phyloP scores from a whole-genome alignment of 495 filamentous ascomycete species.

The Penicillium silybi region DNA sequence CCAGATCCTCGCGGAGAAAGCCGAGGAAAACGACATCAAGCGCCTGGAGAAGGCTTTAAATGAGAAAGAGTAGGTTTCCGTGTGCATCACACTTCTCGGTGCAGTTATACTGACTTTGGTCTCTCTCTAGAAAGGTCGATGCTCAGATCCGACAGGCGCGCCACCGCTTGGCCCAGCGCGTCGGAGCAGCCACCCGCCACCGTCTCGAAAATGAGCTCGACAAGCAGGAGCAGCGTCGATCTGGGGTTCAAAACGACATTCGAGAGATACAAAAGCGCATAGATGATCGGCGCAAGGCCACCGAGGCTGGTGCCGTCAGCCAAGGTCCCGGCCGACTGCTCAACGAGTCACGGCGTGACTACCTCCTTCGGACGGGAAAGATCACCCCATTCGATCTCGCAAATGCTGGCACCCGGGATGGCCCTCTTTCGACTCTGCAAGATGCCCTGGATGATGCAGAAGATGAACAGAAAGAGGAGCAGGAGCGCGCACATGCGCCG shows the following conservation, averaged over 20 bases:
- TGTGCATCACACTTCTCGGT: not conserved
- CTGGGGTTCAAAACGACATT: slow-evolving; percentile 59
- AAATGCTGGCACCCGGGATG: slow-evolving; percentile 47
- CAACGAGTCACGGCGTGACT: slow-evolving; percentile 80
- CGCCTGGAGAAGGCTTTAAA: slow-evolving; percentile 71
- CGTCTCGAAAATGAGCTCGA: slow-evolving; percentile 60
- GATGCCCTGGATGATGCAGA: slow-evolving; percentile 76
- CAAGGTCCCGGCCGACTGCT: slow-evolving; percentile 56
- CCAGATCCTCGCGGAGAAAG: slow-evolving; percentile 69
- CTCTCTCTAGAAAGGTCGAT: slow-evolving; percentile 37
- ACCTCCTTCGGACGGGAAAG: slow-evolving; percentile 90
- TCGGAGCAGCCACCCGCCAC: slow-evolving; percentile 42
- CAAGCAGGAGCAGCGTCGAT: slow-evolving; percentile 57
- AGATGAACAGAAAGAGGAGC: slow-evolving; percentile 57
- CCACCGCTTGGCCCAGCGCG: slow-evolving; percentile 46
- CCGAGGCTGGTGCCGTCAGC: slow-evolving; percentile 37
- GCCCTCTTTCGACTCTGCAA: slow-evolving; percentile 58
- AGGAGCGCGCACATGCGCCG: slow-evolving; percentile 43
- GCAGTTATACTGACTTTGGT: slow-evolving; percentile 8
- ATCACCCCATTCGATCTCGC: slow-evolving; percentile 91
- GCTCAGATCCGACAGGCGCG: slow-evolving; percentile 47
- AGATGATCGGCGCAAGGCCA: slow-evolving; percentile 57
- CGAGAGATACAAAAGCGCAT: slow-evolving; percentile 75
- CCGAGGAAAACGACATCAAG: slow-evolving; percentile 82
- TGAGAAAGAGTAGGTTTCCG: slow-evolving; percentile 50